Conservation (phyloP, 345 rosid species). For the Dimocarpus longan region DNA sequence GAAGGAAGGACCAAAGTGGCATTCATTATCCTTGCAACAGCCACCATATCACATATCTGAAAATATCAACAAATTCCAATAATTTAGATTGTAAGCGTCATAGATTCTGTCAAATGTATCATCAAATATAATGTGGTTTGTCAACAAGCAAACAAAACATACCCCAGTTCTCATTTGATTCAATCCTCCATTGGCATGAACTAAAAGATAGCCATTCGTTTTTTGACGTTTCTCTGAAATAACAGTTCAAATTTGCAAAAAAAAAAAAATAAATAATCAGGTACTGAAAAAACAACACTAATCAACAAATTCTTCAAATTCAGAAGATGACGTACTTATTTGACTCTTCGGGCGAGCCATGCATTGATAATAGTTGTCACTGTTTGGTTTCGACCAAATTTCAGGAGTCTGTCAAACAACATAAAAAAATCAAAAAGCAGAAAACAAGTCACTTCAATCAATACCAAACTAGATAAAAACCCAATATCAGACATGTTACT, state of each 20-base stretch:
- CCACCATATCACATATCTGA: slow-evolving; percentile 99
- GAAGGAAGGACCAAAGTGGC: slow-evolving; percentile 96
- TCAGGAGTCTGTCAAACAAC: slow-evolving; percentile 59
- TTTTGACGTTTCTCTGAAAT: slow-evolving; percentile 37
- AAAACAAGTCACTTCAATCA: background rate
- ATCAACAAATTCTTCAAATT: background rate
- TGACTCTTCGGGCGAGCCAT: slow-evolving; percentile 58
- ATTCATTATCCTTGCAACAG: slow-evolving; percentile 92
- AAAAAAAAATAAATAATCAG: background rate
- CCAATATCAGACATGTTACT: background rate
- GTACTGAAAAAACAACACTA: too few species aligned
- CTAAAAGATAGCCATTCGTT: slow-evolving; percentile 85
- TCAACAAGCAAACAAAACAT: slow-evolving; percentile 27
- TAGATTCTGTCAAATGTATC: background rate
- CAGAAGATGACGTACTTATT: slow-evolving; percentile 45
- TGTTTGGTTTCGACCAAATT: slow-evolving; percentile 91
- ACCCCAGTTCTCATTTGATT: slow-evolving; percentile 99
- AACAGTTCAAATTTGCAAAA: background rate
- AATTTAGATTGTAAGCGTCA: slow-evolving; percentile 1
- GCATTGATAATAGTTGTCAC: slow-evolving; percentile 61
- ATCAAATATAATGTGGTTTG: background rate
- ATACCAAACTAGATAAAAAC: background rate
- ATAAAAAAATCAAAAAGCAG: background rate
- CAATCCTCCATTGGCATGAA: slow-evolving; percentile 96
- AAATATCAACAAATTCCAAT: slow-evolving; percentile 12